Percentiles rank a stretch among this genome's conserved stretches.
phyloP scores from a whole-genome alignment of 2,329 filamentous ascomycete genomes.

The Sporothrix pseudoabietina region DNA sequence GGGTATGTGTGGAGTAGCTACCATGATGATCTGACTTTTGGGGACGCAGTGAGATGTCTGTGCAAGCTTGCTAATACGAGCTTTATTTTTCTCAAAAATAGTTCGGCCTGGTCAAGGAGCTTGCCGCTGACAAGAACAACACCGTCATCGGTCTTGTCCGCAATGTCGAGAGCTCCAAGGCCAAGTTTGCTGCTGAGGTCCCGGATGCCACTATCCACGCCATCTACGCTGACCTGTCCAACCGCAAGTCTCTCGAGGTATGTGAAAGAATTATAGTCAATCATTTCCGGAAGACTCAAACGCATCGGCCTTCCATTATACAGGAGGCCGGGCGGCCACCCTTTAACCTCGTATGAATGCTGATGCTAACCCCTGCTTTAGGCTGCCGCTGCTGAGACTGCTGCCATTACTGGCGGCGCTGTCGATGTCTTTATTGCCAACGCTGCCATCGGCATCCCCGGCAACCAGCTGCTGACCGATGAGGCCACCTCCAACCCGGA shows the following conservation, averaged over 20 bases:
- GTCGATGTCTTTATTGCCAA: slow-evolving; percentile 59
- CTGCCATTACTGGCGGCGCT: slow-evolving; percentile 44
- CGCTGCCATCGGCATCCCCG: slow-evolving; percentile 44
- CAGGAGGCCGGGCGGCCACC: no score
- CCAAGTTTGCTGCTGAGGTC: slow-evolving; percentile 48
- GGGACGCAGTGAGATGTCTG: no score
- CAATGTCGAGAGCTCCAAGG: slow-evolving; percentile 49
- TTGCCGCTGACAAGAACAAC: slow-evolving; percentile 50
- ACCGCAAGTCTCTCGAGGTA: slow-evolving; percentile 46
- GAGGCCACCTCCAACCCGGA: slow-evolving; percentile 35
- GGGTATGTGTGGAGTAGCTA: slow-evolving; percentile 33
- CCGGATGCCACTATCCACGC: slow-evolving; percentile 49
- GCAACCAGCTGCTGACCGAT: slow-evolving; percentile 41
- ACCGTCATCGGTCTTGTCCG: slow-evolving; percentile 53
- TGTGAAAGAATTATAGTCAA: neutral
- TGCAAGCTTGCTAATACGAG: neutral
- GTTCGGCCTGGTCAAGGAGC: slow-evolving; percentile 54
- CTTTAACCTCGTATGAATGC: neutral
- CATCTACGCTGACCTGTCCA: slow-evolving; percentile 49
- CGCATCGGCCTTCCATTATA: neutral
- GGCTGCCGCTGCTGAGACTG: slow-evolving; percentile 37
- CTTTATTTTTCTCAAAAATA: slow-evolving; percentile 34
- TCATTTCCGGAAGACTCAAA: neutral
- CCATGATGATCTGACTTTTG: neutral
- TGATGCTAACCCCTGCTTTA: slow-evolving; percentile 13